Conservation (phyloP, 305 asterid genomes). For the Withania somnifera region DNA sequence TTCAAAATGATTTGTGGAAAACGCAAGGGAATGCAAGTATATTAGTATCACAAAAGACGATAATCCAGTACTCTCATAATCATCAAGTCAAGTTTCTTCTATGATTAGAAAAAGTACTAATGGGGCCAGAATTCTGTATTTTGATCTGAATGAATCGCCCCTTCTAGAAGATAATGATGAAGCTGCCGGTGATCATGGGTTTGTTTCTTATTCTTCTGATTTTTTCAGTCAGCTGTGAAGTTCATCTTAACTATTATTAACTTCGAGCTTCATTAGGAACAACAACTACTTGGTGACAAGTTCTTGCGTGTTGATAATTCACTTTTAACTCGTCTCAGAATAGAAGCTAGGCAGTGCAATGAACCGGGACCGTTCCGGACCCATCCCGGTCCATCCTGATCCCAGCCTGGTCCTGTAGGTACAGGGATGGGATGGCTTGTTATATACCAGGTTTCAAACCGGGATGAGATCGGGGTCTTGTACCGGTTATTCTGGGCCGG, state of each 20-base stretch:
- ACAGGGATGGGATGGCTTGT: too few species aligned
- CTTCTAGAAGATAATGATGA: constrained; percentile 14
- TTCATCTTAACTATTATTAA: neutral
- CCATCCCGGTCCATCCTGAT: too few species aligned
- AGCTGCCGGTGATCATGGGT: constrained; percentile 1
- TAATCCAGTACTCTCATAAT: neutral
- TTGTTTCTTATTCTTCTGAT: neutral
- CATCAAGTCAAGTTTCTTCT: constrained; percentile 2
- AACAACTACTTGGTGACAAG: neutral
- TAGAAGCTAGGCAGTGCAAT: too few species aligned
- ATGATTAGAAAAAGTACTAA: constrained; percentile 8
- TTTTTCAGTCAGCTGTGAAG: neutral
- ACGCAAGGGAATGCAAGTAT: neutral
- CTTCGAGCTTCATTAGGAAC: neutral
- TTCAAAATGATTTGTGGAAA: neutral
- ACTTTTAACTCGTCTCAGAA: neutral
- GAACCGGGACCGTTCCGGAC: too few species aligned
- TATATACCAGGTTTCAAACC: too few species aligned
- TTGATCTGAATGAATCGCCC: constrained; percentile 50
- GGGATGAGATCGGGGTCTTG: too few species aligned
- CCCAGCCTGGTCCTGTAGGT: too few species aligned
- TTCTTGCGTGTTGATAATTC: neutral
- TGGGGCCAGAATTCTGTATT: constrained; percentile 12
- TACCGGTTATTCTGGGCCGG: too few species aligned
- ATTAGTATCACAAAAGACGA: neutral